phyloP scores from a whole-genome alignment of 2,329 filamentous ascomycete genomes.

The Fusarium scirpi region DNA sequence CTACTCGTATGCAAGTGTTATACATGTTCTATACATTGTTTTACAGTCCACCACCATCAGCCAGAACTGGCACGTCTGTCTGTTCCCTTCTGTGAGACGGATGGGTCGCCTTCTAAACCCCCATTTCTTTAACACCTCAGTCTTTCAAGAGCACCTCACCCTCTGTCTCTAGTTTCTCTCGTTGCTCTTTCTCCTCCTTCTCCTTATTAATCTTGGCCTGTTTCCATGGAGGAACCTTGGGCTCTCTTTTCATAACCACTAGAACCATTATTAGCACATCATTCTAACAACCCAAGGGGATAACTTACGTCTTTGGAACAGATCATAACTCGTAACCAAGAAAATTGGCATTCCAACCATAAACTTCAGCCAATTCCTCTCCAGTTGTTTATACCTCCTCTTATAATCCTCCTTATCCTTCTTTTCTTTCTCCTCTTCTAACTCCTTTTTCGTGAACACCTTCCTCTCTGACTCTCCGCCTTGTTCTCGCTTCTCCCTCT shows the following conservation, averaged over 20 bases:
- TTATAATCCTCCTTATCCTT: conserved; percentile 53
- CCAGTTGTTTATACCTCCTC: conserved; percentile 58
- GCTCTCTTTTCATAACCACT: conserved; percentile 51
- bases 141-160: background rate
- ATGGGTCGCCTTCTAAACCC: fast-evolving
- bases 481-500: conserved; percentile 26
- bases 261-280: background rate
- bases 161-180: background rate
- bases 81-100: background rate
- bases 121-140: no score
- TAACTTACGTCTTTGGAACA: conserved; percentile 64
- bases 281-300: fast-evolving
- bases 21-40: conserved; percentile 9
- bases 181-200: conserved; percentile 3
- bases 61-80: background rate
- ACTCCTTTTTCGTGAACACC: background rate
- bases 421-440: conserved; percentile 36
- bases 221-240: conserved; percentile 39
- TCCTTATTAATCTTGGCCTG: conserved; percentile 15
- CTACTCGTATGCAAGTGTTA: background rate
- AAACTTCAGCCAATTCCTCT: conserved; percentile 59
- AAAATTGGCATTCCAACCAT: conserved; percentile 67
- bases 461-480: background rate
- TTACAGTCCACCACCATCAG: background rate
- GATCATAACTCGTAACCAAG: conserved; percentile 65